phyloP scores from a whole-genome alignment of 1,139 yeast species.

The Kurtzmaniella natalensis region DNA sequence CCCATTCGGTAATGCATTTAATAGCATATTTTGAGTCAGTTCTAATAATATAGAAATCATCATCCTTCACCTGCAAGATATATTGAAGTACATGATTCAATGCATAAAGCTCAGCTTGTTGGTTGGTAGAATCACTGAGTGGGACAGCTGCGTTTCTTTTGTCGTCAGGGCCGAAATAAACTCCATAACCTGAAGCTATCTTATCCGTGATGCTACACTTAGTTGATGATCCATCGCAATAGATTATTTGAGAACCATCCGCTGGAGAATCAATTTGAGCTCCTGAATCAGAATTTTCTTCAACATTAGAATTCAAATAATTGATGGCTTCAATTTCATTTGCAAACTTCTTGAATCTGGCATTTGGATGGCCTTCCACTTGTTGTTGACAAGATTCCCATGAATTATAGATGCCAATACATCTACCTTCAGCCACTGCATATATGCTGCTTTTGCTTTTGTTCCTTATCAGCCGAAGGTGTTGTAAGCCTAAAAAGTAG shows the following conservation, averaged over 20 bases:
- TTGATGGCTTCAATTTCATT: slow-evolving; percentile 39
- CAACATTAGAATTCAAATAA: slow-evolving; percentile 2
- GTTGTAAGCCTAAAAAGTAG: too few species aligned
- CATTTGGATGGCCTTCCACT: slow-evolving; percentile 50
- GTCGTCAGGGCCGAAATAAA: slow-evolving; percentile 58
- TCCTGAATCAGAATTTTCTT: not conserved
- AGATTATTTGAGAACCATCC: slow-evolving; percentile 23
- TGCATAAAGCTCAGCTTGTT: slow-evolving; percentile 76
- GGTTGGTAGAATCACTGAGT: slow-evolving; percentile 57
- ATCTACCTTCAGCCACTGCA: not conserved
- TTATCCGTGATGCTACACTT: slow-evolving; percentile 45
- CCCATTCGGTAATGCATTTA: slow-evolving; percentile 49
- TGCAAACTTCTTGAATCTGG: slow-evolving; percentile 51
- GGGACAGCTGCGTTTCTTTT: slow-evolving; percentile 51
- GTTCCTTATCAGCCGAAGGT: too few species aligned
- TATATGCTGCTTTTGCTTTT: too few species aligned
- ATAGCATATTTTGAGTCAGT: slow-evolving; percentile 60
- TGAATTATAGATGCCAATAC: not conserved
- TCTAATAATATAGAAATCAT: slow-evolving; percentile 23
- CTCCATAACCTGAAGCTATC: slow-evolving; percentile 65
- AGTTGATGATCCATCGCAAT: slow-evolving; percentile 70
- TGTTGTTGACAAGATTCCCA: slow-evolving; percentile 17
- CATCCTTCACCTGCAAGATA: slow-evolving; percentile 15
- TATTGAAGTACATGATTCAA: slow-evolving; percentile 49
- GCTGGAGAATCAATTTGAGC: not conserved